Conservation (phyloP, 2,329 filamentous ascomycete species). For the Cercospora nicotianae region DNA sequence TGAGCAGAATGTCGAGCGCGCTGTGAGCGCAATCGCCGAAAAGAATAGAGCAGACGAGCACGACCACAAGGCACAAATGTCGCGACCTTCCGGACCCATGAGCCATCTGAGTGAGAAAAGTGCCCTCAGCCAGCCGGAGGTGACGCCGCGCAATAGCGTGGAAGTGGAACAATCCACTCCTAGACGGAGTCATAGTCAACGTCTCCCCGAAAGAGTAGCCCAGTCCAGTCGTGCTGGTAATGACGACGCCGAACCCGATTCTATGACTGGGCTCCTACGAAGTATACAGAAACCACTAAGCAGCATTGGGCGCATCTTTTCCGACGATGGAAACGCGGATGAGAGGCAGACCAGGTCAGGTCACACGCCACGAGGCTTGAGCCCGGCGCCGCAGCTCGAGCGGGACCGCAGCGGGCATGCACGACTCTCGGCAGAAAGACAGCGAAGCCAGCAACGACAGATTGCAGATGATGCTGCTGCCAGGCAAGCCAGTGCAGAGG, state of each 20-base stretch:
- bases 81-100: constrained; percentile 40
- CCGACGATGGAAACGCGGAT: constrained; percentile 57
- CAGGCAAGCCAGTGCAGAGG: constrained; percentile 84
- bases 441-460: constrained; percentile 41
- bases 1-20: constrained; percentile 91
- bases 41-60: constrained; percentile 67
- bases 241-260: constrained; percentile 63
- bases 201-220: constrained; percentile 28
- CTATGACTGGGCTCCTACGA: constrained; percentile 79
- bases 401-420: constrained; percentile 24
- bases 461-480: constrained; percentile 85
- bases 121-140: constrained; percentile 54
- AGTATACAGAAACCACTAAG: constrained; percentile 89
- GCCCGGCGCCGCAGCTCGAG: constrained; percentile 39
- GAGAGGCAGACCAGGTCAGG: constrained; percentile 39
- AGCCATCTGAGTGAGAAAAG: constrained; percentile 50
- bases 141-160: constrained; percentile 60
- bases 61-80: constrained; percentile 31
- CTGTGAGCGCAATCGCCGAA: constrained; percentile 93
- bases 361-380: constrained; percentile 51
- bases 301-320: constrained; percentile 93
- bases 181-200: constrained; percentile 58
- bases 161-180: constrained; percentile 61
- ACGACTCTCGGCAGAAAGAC: constrained; percentile 31
- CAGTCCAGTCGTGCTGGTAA: constrained; percentile 25